phyloP scores from a whole-genome alignment of 129 eudicot genomes.

The Centrapalus pauciflorus region DNA sequence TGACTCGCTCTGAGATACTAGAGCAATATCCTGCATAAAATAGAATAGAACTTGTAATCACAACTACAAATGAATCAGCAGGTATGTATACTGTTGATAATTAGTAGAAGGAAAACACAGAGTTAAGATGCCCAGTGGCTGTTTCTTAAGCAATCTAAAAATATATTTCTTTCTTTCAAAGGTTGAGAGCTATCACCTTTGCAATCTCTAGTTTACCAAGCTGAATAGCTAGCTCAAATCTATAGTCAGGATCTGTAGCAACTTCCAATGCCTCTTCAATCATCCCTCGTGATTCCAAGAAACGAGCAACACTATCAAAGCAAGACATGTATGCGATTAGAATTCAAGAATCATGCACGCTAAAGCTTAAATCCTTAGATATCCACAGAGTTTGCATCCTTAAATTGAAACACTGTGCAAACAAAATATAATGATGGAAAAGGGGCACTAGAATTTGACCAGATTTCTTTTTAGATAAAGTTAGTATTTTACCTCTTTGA shows the following conservation, averaged over 20 bases:
- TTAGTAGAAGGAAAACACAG: background rate
- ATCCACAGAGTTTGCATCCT: background rate
- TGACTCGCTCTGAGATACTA: constrained; percentile 81
- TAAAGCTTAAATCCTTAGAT: background rate
- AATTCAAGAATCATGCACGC: constrained; percentile 3
- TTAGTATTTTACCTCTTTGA: too few relatives aligned
- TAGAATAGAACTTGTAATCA: constrained; percentile 18
- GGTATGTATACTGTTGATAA: background rate
- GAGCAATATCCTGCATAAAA: constrained; percentile 69
- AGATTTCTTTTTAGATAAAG: too few relatives aligned
- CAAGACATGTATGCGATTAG: background rate
- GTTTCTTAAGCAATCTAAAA: background rate
- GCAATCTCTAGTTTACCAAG: constrained; percentile 87
- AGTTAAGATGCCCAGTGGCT: background rate
- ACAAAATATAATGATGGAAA: background rate
- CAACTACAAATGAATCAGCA: background rate
- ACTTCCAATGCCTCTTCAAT: constrained; percentile 90
- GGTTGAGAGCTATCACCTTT: constrained; percentile 37
- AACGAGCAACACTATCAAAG: constrained; percentile 73
- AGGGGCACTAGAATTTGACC: background rate
- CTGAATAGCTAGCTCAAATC: constrained; percentile 95
- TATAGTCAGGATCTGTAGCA: constrained; percentile 93
- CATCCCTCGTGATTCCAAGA: constrained; percentile 96
- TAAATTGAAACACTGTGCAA: background rate
- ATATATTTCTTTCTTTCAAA: constrained; percentile 12